Evolutionary conservation across 106 monocot genomes (phyloP), one percentile per base, ranked within the genome.

Genomic region (Agapanthus africanus): DNA sequence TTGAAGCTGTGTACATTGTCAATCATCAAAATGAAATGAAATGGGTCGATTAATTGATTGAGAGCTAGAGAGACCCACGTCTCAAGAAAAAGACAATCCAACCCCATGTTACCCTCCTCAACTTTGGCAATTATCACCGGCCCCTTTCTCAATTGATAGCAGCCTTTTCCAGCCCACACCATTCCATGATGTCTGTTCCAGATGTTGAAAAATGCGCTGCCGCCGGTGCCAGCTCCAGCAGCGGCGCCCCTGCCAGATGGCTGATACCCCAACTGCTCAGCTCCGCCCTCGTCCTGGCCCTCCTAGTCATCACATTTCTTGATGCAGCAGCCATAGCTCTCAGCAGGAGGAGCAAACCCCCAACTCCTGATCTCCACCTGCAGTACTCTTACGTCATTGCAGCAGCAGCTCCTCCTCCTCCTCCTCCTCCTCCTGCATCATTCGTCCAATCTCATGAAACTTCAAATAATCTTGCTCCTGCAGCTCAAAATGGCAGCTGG

Each of bases 401-500:
- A 40, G 4, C 51, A n/a, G n/a, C n/a, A n/a, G n/a, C n/a, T n/a
- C n/a, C n/a, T n/a, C n/a, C n/a, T n/a, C n/a, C n/a, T n/a, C n/a
- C n/a, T n/a, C n/a, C n/a, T n/a, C n/a, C n/a, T n/a, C n/a, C n/a
- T n/a, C n/a, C n/a, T n/a, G n/a, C n/a, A n/a, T n/a, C n/a, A n/a
- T n/a, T n/a, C n/a, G n/a, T n/a, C n/a, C n/a, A n/a, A n/a, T n/a
- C n/a, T n/a, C n/a, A n/a, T n/a, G n/a, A n/a, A n/a, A n/a, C n/a
- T n/a, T n/a, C n/a, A n/a, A n/a, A n/a, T n/a, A n/a, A n/a, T n/a
- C n/a, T n/a, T n/a, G n/a, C n/a, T n/a, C n/a, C n/a, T n/a, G n/a
- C n/a, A n/a, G n/a, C n/a, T n/a, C n/a, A 25, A 59, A 22, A 0
- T 33, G 22, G 52, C 42, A 30, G 9, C 1, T 93, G 93, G 93